phyloP scores from a whole-genome alignment of 352 stramenopile species.

The Phytophthora idaei region DNA sequence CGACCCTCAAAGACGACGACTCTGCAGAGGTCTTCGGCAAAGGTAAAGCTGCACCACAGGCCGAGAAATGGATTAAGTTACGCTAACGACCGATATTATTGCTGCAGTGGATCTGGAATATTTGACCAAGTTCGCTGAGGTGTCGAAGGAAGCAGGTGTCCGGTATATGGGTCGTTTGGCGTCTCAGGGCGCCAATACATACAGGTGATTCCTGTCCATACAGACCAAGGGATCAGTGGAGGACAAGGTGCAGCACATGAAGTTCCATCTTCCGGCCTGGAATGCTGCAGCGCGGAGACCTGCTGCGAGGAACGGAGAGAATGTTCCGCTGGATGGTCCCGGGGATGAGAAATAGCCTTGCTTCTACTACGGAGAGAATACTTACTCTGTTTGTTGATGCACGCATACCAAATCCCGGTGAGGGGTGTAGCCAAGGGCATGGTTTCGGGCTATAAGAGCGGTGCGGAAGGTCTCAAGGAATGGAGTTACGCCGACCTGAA shows the following conservation, averaged over 20 bases:
- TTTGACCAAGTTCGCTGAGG: constrained; percentile 55
- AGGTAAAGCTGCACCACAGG: constrained; percentile 40
- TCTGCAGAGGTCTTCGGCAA: constrained; percentile 73
- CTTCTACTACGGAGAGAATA: neutral
- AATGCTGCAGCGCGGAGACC: constrained; percentile 61
- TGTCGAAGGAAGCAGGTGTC: constrained; percentile 48
- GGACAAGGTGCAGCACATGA: constrained; percentile 63
- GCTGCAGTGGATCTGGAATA: constrained; percentile 76
- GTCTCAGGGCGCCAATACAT: constrained; percentile 62
- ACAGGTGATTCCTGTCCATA: constrained; percentile 81
- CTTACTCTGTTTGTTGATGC: constrained; percentile 8
- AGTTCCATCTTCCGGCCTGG: constrained; percentile 68
- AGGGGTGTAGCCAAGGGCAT: constrained; percentile 67
- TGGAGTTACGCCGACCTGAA: constrained; percentile 63
- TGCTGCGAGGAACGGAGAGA: constrained; percentile 60
- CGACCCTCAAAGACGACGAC: constrained; percentile 71
- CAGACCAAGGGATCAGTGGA: constrained; percentile 80
- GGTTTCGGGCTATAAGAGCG: constrained; percentile 71
- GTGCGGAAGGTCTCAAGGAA: constrained; percentile 43
- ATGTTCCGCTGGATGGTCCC: constrained; percentile 56
- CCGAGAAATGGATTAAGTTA: constrained; percentile 1
- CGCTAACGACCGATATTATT: constrained; percentile 6
- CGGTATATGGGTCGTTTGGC: constrained; percentile 75
- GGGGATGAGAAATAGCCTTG: constrained; percentile 54
- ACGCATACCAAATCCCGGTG: constrained; percentile 49